Evolutionary conservation across 1,284 basidiomycete genomes (phyloP).

Genomic region (Ganoderma sp.): DNA sequence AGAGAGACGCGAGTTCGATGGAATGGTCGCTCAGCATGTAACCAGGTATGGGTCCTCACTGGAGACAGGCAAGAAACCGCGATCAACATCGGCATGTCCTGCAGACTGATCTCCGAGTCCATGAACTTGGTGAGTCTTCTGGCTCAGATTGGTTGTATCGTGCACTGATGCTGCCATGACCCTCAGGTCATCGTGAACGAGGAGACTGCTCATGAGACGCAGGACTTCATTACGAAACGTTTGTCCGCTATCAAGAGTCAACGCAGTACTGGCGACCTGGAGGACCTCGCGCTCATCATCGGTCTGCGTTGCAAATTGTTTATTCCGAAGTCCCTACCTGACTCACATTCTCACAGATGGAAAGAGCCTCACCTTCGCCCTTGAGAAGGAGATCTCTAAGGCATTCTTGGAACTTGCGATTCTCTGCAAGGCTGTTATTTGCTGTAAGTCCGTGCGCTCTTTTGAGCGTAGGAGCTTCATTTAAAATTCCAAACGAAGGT

Average conservation of each 20-base stretch:
- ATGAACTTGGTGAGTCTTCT: conserved; percentile 84
- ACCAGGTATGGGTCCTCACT: conserved; percentile 94
- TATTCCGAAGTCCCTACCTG: background rate
- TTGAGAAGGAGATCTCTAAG: conserved; percentile 92
- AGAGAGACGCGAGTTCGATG: background rate
- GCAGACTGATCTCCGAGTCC: conserved; percentile 94
- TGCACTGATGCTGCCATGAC: background rate
- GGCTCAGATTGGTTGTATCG: background rate
- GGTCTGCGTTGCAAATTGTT: conserved; percentile 54
- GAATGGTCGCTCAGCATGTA: background rate
- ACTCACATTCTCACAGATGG: conserved; percentile 66
- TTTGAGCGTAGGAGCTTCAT: conserved; percentile 1
- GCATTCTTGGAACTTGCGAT: conserved; percentile 94
- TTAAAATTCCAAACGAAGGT: conserved; percentile 53
- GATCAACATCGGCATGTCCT: conserved; percentile 98
- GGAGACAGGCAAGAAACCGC: conserved; percentile 99
- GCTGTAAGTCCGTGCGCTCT: conserved; percentile 65
- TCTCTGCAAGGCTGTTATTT: conserved; percentile 98
- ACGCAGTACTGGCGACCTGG: conserved; percentile 86
- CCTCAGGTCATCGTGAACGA: conserved; percentile 92
- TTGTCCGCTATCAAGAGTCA: conserved; percentile 93
- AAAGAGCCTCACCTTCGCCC: conserved; percentile 90
- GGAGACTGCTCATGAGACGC: conserved; percentile 81
- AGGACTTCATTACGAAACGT: conserved; percentile 88
- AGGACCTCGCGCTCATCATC: conserved; percentile 95